Evolutionary conservation across 2,329 filamentous ascomycete species (phyloP).

Genomic region (Penicillium sp.): DNA sequence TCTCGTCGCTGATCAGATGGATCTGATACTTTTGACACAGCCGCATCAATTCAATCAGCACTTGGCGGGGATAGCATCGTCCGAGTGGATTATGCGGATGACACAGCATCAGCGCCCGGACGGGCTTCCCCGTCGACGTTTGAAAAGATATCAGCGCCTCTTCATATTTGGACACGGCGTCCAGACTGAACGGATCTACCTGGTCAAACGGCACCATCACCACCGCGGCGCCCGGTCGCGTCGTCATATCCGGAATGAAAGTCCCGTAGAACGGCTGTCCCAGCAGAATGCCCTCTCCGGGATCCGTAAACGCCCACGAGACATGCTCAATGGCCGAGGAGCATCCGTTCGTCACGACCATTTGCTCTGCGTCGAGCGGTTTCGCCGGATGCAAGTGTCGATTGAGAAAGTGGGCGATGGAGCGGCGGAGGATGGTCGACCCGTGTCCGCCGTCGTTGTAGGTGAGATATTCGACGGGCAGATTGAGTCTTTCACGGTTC

Average conservation of each 20-base stretch:
- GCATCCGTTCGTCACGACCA: constrained; percentile 33
- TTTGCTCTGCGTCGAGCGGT: constrained; percentile 22
- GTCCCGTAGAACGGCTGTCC: constrained; percentile 42
- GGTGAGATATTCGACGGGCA: constrained; percentile 29
- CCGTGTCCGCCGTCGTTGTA: constrained; percentile 35
- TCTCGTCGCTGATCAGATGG: constrained; percentile 54
- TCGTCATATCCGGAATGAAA: constrained; percentile 43
- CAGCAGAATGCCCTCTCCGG: constrained; percentile 32
- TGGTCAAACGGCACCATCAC: constrained; percentile 42
- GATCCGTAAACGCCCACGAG: constrained; percentile 28
- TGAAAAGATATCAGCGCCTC: constrained; percentile 34
- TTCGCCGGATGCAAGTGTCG: constrained; percentile 24
- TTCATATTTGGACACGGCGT: constrained; percentile 44
- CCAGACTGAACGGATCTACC: constrained; percentile 39
- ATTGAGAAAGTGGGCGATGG: constrained; percentile 31
- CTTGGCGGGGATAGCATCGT: constrained; percentile 40
- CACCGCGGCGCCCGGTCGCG: constrained; percentile 40
- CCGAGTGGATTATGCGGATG: constrained; percentile 51
- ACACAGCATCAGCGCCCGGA: constrained; percentile 46
- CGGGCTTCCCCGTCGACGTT: constrained; percentile 32
- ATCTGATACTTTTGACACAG: constrained; percentile 47
- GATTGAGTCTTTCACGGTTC: constrained; percentile 32
- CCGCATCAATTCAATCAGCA: constrained; percentile 40
- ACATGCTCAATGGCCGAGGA: constrained; percentile 33
- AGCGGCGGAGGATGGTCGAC: constrained; percentile 18